Conservation (phyloP, 2,329 filamentous ascomycete genomes). For the Waltergamsia citrina region DNA sequence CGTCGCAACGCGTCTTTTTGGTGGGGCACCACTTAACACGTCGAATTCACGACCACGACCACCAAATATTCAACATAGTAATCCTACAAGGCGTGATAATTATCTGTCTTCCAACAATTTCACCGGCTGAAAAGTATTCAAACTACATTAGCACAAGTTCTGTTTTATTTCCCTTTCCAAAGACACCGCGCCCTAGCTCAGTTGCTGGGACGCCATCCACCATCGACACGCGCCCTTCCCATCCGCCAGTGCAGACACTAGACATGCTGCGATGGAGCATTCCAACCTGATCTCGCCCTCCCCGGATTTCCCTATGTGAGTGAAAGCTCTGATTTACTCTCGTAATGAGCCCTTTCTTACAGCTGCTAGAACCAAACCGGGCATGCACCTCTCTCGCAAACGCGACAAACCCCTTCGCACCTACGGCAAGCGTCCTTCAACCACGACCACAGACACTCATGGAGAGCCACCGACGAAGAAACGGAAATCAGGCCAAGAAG, state of each 20-base stretch:
- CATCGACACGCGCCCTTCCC: too few species aligned
- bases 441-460: slow-evolving; percentile 10
- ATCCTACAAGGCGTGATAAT: too few species aligned
- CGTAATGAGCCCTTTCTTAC: neutral
- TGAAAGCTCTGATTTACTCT: neutral
- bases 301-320: slow-evolving; percentile 19
- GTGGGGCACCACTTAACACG: slow-evolving; percentile 8
- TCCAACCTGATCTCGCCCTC: slow-evolving; percentile 13
- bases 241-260: too few species aligned
- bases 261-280: too few species aligned
- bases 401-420: slow-evolving; percentile 26
- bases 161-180: neutral
- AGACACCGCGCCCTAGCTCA: neutral
- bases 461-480: slow-evolving; percentile 15
- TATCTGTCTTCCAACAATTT: too few species aligned
- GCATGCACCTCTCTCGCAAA: slow-evolving; percentile 13
- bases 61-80: too few species aligned
- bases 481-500: slow-evolving; percentile 5
- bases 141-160: too few species aligned
- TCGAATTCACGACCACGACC: neutral
- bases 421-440: slow-evolving; percentile 24
- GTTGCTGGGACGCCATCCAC: too few species aligned
- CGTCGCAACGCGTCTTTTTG: slow-evolving; percentile 9
- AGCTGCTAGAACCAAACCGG: slow-evolving; percentile 20
- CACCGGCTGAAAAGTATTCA: too few species aligned